Evolutionary conservation across 495 filamentous ascomycete species (phyloP).

Genomic region (Xylaria intraflava): DNA sequence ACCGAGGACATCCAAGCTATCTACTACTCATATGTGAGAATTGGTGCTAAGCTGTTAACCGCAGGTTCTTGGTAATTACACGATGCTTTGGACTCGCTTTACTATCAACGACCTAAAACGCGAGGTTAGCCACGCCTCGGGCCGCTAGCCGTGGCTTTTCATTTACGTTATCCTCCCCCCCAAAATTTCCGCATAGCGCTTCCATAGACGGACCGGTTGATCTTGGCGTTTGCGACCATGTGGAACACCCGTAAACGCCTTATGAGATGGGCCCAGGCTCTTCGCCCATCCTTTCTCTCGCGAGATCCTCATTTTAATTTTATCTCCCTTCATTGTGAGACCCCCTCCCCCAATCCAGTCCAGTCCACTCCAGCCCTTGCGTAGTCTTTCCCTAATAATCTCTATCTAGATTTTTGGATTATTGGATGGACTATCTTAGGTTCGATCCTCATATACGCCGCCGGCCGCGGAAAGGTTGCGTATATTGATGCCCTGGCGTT

Average conservation of each 20-base stretch:
- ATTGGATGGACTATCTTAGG: constrained; percentile 59
- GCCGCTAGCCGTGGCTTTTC: constrained; percentile 19
- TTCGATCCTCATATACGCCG: constrained; percentile 68
- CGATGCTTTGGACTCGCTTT: constrained; percentile 20
- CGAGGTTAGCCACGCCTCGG: constrained; percentile 19
- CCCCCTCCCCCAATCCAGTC: not conserved
- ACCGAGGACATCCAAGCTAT: not conserved
- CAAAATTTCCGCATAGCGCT: not conserved
- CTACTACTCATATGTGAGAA: constrained; percentile 3
- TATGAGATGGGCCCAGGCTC: constrained; percentile 36
- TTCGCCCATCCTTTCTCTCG: constrained; percentile 45
- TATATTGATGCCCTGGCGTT: constrained; percentile 94
- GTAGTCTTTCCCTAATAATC: not conserved
- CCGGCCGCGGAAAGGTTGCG: constrained; percentile 44
- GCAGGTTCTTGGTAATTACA: constrained; percentile 17
- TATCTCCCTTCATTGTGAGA: constrained; percentile 73
- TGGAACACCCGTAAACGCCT: constrained; percentile 13
- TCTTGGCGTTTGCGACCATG: constrained; percentile 16
- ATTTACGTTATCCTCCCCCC: constrained; percentile 1
- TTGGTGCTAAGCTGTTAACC: constrained; percentile 5
- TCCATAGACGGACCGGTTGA: not conserved
- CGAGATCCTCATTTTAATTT: constrained; percentile 68
- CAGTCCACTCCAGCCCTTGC: not conserved
- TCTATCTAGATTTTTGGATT: constrained; percentile 66
- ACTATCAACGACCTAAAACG: constrained; percentile 20